These are phyloP conservation scores for Gracilariopsis chorda DNA, from an alignment of 23 red algal species.

Conservation along the genomic window DNA sequence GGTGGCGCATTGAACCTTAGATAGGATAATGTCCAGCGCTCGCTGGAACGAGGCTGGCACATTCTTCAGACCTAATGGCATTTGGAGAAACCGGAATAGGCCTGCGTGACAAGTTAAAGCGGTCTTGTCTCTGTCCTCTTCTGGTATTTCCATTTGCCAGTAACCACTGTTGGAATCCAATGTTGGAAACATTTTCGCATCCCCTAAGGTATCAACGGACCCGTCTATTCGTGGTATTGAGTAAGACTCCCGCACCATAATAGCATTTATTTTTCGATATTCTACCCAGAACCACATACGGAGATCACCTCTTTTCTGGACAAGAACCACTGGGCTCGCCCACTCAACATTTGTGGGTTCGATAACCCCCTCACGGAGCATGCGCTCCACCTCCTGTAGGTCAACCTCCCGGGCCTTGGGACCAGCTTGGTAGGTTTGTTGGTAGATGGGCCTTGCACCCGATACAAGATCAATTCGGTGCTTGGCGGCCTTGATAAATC, in stretches of 20 bases:
- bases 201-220: conserved; percentile 3
- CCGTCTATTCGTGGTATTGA: conserved; percentile 11
- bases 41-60: conserved; percentile 22
- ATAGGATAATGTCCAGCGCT: conserved; percentile 9
- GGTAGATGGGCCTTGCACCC: no score
- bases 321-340: background rate
- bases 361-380: background rate
- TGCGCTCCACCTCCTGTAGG: background rate
- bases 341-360: background rate
- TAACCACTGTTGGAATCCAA: conserved; percentile 8
- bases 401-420: no score
- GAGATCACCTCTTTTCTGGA: background rate
- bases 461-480: no score
- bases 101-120: background rate
- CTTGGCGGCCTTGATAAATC: no score
- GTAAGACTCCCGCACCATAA: background rate
- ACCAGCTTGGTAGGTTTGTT: no score
- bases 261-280: conserved; percentile 21
- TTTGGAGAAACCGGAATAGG: background rate
- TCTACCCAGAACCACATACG: conserved; percentile 16
- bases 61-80: conserved; percentile 23
- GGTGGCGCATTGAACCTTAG: background rate
- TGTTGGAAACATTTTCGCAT: conserved; percentile 10
- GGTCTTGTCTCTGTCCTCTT: background rate
- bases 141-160: conserved; percentile 9